Conservation (phyloP, 2,329 filamentous ascomycete species). For the Clathrospora elynae region DNA sequence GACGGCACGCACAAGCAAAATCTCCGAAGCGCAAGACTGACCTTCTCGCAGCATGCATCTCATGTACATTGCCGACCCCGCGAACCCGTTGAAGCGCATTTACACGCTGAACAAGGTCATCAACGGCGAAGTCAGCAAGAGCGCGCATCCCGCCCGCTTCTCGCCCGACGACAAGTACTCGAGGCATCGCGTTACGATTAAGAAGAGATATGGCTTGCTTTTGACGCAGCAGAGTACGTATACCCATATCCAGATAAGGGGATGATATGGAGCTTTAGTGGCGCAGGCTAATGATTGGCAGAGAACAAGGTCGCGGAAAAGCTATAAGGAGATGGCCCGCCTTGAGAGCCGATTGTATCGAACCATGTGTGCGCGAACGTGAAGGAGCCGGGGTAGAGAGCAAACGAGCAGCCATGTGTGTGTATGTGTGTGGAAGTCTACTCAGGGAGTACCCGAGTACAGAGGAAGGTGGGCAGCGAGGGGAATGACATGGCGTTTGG, state of each 20-base stretch:
- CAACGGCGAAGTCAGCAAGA: constrained; percentile 87
- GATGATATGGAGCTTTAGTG: background rate
- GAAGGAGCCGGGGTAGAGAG: no score
- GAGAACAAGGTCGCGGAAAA: constrained; percentile 38
- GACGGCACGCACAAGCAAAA: background rate
- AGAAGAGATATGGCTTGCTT: constrained; percentile 88
- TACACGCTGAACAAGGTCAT: constrained; percentile 94
- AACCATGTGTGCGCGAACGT: background rate
- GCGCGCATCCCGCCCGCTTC: constrained; percentile 93
- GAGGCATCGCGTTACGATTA: constrained; percentile 87
- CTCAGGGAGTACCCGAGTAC: no score
- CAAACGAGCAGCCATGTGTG: no score
- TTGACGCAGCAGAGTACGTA: constrained; percentile 75
- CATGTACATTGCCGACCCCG: constrained; percentile 82
- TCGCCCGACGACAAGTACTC: constrained; percentile 99
- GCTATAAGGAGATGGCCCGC: constrained; percentile 13
- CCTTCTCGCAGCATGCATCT: constrained; percentile 63
- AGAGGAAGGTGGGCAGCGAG: no score
- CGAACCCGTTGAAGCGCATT: constrained; percentile 73
- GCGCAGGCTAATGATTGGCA: constrained; percentile 12
- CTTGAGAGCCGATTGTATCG: background rate
- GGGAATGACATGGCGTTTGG: no score
- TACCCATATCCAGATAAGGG: background rate
- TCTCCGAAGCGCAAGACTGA: background rate
- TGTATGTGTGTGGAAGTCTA: no score